A percentile compares a stretch with the other conserved stretches of the same genome.
Conservation (phyloP, 2,329 filamentous ascomycete species). For the Calonectria pauciramosa region DNA sequence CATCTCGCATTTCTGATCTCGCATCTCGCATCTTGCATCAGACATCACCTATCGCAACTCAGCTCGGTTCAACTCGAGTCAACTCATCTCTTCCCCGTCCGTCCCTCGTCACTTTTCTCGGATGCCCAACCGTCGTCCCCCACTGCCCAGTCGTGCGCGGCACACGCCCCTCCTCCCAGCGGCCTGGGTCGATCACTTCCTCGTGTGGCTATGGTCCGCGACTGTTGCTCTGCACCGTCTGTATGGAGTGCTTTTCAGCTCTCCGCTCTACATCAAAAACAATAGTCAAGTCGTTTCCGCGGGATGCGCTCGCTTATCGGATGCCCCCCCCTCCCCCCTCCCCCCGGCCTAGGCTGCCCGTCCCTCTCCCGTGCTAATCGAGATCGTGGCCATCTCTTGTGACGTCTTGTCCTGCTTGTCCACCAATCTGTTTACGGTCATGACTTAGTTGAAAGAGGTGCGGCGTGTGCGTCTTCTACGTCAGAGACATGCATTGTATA, state of each 20-base stretch:
- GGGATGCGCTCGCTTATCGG: conserved; percentile 18
- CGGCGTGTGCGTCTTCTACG: not conserved
- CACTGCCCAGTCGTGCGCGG: not conserved
- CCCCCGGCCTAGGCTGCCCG: not conserved
- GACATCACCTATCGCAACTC: conserved; percentile 2
- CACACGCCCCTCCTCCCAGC: not conserved
- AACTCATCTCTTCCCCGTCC: not conserved
- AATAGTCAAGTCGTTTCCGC: not conserved
- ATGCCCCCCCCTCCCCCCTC: not conserved
- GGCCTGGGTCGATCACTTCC: conserved; percentile 11
- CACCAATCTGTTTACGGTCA: not conserved
- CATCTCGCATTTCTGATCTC: conserved; percentile 19
- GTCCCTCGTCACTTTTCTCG: not conserved
- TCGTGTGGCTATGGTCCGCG: not conserved
- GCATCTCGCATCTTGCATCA: conserved; percentile 19
- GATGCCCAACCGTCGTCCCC: not conserved
- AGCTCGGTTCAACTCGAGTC: not conserved
- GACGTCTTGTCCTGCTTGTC: not conserved
- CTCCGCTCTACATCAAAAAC: not conserved
- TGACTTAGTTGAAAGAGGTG: not conserved
- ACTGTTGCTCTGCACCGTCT: not conserved
- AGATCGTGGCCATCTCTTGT: conserved; percentile 4
- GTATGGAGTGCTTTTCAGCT: conserved; percentile 1
- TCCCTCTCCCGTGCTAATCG: conserved; percentile 4
- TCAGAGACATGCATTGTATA: conserved; percentile 19